These are phyloP conservation scores for Dactylellina parvicollis DNA, from an alignment of 2,329 filamentous ascomycete species.

Conservation along the genomic window DNA sequence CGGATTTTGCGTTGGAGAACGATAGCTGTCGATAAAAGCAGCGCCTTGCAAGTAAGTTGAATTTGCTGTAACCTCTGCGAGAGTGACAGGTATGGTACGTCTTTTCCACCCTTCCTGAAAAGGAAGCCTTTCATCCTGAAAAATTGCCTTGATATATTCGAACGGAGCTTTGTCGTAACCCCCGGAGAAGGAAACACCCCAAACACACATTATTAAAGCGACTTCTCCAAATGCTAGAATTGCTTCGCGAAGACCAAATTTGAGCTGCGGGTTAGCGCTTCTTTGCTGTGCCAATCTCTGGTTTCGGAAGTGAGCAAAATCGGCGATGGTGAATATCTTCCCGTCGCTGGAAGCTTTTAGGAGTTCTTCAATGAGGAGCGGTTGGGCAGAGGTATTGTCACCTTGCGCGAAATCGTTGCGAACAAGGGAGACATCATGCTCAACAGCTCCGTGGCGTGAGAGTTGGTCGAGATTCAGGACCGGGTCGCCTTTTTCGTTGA, in stretches of 20 bases:
- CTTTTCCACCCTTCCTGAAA: slow-evolving; percentile 41
- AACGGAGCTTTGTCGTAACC: slow-evolving; percentile 43
- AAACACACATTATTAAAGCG: slow-evolving; percentile 47
- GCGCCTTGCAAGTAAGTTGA: slow-evolving; percentile 44
- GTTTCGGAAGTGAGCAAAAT: slow-evolving; percentile 51
- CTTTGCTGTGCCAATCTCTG: slow-evolving; percentile 23
- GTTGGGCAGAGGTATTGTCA: slow-evolving; percentile 57
- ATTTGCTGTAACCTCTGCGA: slow-evolving; percentile 38
- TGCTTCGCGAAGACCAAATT: slow-evolving; percentile 48
- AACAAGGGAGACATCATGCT: slow-evolving; percentile 60
- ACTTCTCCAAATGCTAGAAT: slow-evolving; percentile 55
- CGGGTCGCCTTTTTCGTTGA: slow-evolving; percentile 42
- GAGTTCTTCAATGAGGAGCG: slow-evolving; percentile 57
- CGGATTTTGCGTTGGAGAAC: background rate
- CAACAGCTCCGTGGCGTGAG: slow-evolving; percentile 59
- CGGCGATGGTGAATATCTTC: slow-evolving; percentile 49
- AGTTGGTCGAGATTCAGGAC: slow-evolving; percentile 59
- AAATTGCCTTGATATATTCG: slow-evolving; percentile 47
- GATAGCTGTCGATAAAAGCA: slow-evolving; percentile 18
- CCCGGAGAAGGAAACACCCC: slow-evolving; percentile 22
- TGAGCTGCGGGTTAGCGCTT: slow-evolving; percentile 35
- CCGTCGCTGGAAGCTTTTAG: slow-evolving; percentile 54
- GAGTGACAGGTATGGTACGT: slow-evolving; percentile 34
- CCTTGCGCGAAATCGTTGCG: slow-evolving; percentile 57
- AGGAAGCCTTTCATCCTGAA: slow-evolving; percentile 53